A percentile compares a stretch with the other conserved stretches of the same genome.
Conservation (phyloP, 139 green algal species). For the Monoraphidium neglectum region DNA sequence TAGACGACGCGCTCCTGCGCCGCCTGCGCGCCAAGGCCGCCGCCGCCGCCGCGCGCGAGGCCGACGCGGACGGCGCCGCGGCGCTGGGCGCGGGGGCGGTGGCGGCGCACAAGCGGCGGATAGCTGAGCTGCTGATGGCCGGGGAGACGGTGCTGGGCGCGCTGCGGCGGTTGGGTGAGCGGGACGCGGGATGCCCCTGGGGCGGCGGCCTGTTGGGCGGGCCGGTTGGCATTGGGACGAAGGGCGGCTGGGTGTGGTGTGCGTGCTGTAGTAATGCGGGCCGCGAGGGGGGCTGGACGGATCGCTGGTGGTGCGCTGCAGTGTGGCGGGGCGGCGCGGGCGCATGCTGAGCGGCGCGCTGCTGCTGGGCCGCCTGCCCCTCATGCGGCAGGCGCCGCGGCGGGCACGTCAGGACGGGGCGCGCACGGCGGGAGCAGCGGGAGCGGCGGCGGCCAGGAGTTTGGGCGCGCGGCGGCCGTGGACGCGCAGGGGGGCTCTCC, state of each 20-base stretch:
- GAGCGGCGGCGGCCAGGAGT: no score
- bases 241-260: not conserved
- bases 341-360: no score
- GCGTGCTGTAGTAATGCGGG: not conserved
- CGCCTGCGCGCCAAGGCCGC: not conserved
- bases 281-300: no score
- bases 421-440: no score
- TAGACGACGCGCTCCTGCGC: not conserved
- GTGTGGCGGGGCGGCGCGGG: no score
- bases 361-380: no score
- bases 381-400: no score
- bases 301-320: no score
- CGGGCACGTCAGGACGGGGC: no score
- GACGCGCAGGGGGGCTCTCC: no score
- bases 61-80: conserved; percentile 18
- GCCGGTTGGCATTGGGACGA: not conserved
- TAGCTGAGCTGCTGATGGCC: conserved; percentile 56
- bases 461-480: no score
- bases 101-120: conserved; percentile 36
- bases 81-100: conserved; percentile 38
- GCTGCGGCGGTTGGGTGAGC: conserved; percentile 54
- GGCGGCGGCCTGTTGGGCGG: not conserved
- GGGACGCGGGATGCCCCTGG: not conserved
- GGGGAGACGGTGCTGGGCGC: conserved; percentile 62
- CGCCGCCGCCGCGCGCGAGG: not conserved